A percentile compares a stretch with the other conserved stretches of the same genome.
These are phyloP conservation scores for Russula compacta DNA, from an alignment of 768 basidiomycete species.

Conservation along the genomic window DNA sequence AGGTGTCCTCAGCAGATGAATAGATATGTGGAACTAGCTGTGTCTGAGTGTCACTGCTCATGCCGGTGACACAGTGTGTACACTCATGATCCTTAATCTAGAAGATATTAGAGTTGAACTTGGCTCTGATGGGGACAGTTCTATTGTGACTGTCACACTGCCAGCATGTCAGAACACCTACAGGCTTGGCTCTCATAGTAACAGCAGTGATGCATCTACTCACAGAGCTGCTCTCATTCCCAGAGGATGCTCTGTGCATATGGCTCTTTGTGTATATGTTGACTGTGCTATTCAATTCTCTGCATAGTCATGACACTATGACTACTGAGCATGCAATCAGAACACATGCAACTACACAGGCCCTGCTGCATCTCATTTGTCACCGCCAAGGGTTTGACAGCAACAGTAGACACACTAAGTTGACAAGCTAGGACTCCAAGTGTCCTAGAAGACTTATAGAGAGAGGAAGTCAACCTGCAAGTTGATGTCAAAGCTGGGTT, in stretches of 20 bases:
- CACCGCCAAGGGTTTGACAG: too few species aligned
- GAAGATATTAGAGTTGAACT: slow-evolving; percentile 70
- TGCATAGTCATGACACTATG: slow-evolving; percentile 54
- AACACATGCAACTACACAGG: slow-evolving; percentile 76
- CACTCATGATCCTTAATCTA: slow-evolving; percentile 33
- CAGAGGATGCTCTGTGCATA: slow-evolving; percentile 68
- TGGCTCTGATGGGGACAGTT: slow-evolving; percentile 51
- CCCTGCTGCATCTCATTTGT: slow-evolving; percentile 68
- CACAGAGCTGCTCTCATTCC: slow-evolving; percentile 63
- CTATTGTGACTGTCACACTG: slow-evolving; percentile 61
- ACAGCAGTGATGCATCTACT: slow-evolving; percentile 78
- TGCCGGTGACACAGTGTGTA: too few species aligned
- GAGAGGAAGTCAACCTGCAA: too few species aligned
- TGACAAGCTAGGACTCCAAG: too few species aligned
- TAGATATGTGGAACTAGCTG: too few species aligned
- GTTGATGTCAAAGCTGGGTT: too few species aligned
- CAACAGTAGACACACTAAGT: too few species aligned
- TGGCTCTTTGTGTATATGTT: slow-evolving; percentile 86
- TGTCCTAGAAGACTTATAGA: too few species aligned
- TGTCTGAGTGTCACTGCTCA: too few species aligned
- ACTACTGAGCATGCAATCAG: slow-evolving; percentile 62
- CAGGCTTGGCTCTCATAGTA: slow-evolving; percentile 57
- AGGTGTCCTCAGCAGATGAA: too few species aligned
- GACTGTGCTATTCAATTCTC: slow-evolving; percentile 62
- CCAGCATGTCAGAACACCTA: slow-evolving; percentile 27